Evolutionary conservation across 495 filamentous ascomycete species (phyloP), one percentile per base, ranked within the genome.

Genomic region (Neurospora tetrasperma): DNA sequence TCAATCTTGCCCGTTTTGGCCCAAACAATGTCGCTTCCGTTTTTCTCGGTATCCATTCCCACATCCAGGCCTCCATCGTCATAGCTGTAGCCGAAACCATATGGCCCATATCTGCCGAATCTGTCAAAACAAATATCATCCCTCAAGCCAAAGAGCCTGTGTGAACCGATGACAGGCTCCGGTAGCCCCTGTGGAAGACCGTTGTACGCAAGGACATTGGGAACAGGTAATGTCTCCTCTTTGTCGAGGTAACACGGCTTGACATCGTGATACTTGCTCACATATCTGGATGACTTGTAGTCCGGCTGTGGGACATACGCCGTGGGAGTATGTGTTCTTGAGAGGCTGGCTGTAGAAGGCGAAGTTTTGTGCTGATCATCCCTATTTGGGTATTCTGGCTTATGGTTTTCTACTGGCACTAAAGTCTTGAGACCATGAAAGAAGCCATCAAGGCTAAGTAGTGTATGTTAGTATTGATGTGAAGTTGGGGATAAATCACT

Each of bases 61-160:
- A 92, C 82, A 11, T 92, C 93, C 14, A 88, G 87, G 16, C 96
- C 96, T 4, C 96, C 96, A 78, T 88, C 87, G 69, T 88, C 87
- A 27, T 85, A 82, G 42, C 86, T 88, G 78, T 98, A 98, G 44
- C 96, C 96, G 43, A 92, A 85, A 0, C 96, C 96, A 77, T 99
- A 99, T 2, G 94, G 90, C 0, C 96, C 96, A 27, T 96, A 86
- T 70, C 94, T 88, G 40, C 96, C 94, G 81, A 93, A 97, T 1
- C 96, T 87, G 73, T 99, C 96, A 80, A 97, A 98, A 82, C 96
- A 99, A 66, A 98, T 85, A 78, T 97, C 92, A 72, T 96, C 88
- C 42, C 88, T 88, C 20, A 97, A 78, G 0, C 92, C 95, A 11
- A 98, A 79, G 43, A 94, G 79, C 5, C 88, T 85, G 79, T 97